phyloP scores from a whole-genome alignment of 176 grass and related monocot genomes.

The Hordeum marinum region DNA sequence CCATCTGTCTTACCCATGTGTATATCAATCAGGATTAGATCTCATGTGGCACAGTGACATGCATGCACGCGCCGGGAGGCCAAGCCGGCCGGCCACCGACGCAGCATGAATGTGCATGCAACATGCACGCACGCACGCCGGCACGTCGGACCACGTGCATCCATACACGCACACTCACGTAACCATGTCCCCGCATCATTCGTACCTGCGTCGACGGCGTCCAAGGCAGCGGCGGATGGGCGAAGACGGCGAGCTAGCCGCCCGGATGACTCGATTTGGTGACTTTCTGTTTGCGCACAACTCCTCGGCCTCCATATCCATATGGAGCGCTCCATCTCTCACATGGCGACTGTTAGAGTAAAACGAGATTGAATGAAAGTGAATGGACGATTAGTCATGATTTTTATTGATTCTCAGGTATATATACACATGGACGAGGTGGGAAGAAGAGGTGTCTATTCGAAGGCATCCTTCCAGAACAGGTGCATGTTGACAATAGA shows the following conservation, averaged over 20 bases:
- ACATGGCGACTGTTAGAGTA: no score
- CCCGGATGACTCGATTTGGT: no score
- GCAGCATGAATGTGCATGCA: not conserved
- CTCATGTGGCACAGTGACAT: not conserved
- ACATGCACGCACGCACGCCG: not conserved
- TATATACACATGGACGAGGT: no score
- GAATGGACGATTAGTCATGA: no score
- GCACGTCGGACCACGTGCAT: not conserved
- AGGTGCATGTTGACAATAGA: no score
- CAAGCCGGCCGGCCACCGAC: not conserved
- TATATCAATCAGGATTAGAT: slow-evolving; percentile 26
- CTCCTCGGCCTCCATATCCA: no score
- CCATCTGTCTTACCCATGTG: not conserved
- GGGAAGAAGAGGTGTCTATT: no score
- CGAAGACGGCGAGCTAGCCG: not conserved
- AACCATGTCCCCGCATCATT: not conserved
- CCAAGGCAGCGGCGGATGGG: not conserved
- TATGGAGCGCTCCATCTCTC: no score
- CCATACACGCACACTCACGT: not conserved
- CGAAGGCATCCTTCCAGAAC: no score
- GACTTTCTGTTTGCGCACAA: no score
- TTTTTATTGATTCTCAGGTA: no score
- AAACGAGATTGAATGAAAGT: no score
- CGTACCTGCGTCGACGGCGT: not conserved
- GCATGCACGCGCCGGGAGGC: not conserved